phyloP scores from a whole-genome alignment of 2,329 filamentous ascomycete genomes.

The Pseudogymnoascus verrucosus region DNA sequence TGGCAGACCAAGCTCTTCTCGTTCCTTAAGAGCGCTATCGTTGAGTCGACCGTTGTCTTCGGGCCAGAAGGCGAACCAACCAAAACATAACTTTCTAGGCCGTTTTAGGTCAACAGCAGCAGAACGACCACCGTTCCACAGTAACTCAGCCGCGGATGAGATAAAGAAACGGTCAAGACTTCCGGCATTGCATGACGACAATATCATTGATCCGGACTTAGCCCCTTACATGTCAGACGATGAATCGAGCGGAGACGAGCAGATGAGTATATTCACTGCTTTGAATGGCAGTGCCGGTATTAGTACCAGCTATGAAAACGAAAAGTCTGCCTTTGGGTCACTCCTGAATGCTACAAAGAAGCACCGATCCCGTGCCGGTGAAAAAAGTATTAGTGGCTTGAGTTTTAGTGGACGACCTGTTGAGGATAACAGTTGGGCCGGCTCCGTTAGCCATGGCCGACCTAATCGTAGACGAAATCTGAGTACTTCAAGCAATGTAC shows the following conservation, averaged over 20 bases:
- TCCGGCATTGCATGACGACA: slow-evolving; percentile 95
- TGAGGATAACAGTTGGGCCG: slow-evolving; percentile 53
- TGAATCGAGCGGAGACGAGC: slow-evolving; percentile 86
- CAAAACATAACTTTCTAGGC: slow-evolving; percentile 75
- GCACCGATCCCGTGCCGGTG: slow-evolving; percentile 60
- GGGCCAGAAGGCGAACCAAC: slow-evolving; percentile 77
- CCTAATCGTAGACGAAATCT: slow-evolving; percentile 68
- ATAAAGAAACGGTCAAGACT: slow-evolving; percentile 57
- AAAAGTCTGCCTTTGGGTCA: slow-evolving; percentile 62
- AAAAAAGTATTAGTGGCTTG: slow-evolving; percentile 66
- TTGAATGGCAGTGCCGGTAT: slow-evolving; percentile 59
- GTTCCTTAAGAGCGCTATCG: slow-evolving; percentile 72
- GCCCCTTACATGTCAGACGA: slow-evolving; percentile 93
- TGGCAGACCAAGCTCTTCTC: slow-evolving; percentile 85
- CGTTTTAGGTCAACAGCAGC: slow-evolving; percentile 65
- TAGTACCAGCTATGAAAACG: slow-evolving; percentile 62
- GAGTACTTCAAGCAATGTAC: slow-evolving; percentile 67
- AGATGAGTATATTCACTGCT: slow-evolving; percentile 75
- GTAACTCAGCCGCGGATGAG: slow-evolving; percentile 62
- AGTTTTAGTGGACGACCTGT: slow-evolving; percentile 58
- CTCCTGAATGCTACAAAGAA: slow-evolving; percentile 67
- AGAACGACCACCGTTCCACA: slow-evolving; percentile 80
- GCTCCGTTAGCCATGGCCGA: slow-evolving; percentile 50
- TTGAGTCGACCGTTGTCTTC: slow-evolving; percentile 65
- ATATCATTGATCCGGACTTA: slow-evolving; percentile 94